phyloP scores from a whole-genome alignment of 2,329 filamentous ascomycete species.

The Ophiostoma triangulosporum region DNA sequence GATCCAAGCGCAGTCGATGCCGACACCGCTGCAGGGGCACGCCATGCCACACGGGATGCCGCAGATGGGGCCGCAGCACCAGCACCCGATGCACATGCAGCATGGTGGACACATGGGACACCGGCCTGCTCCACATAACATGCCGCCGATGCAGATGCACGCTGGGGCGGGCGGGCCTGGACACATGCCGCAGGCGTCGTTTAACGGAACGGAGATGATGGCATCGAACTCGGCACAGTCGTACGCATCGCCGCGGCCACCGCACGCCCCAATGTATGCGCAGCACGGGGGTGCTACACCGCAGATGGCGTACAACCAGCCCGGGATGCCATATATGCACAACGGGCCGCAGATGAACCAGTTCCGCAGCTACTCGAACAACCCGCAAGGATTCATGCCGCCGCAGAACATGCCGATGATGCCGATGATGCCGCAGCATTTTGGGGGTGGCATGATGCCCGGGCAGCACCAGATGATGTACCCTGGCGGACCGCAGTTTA shows the following conservation, averaged over 20 bases:
- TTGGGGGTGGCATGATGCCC: slow-evolving; percentile 58
- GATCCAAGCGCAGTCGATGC: slow-evolving; percentile 34
- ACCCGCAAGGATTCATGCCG: slow-evolving; percentile 59
- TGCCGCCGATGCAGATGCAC: slow-evolving; percentile 66
- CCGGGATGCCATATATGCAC: slow-evolving; percentile 55
- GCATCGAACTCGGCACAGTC: slow-evolving; percentile 72
- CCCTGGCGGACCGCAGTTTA: slow-evolving; percentile 54
- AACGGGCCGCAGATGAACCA: slow-evolving; percentile 57
- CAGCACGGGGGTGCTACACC: slow-evolving; percentile 54
- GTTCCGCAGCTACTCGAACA: slow-evolving; percentile 58
- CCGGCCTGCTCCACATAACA: slow-evolving; percentile 53
- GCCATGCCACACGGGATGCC: slow-evolving; percentile 56
- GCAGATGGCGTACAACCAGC: slow-evolving; percentile 59
- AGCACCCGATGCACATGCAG: slow-evolving; percentile 62
- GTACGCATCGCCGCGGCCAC: slow-evolving; percentile 70
- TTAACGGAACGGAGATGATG: slow-evolving; percentile 69
- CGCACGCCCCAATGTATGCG: slow-evolving; percentile 57
- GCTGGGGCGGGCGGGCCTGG: slow-evolving; percentile 44
- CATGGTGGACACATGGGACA: slow-evolving; percentile 55
- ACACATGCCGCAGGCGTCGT: slow-evolving; percentile 50
- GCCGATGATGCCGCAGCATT: slow-evolving; percentile 73
- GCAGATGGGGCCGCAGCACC: slow-evolving; percentile 68
- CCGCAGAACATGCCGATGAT: slow-evolving; percentile 59
- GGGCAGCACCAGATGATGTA: slow-evolving; percentile 70
- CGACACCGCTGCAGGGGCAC: slow-evolving; percentile 39